Conservation (phyloP, 352 stramenopile genomes). For the Peronospora farinosa region DNA sequence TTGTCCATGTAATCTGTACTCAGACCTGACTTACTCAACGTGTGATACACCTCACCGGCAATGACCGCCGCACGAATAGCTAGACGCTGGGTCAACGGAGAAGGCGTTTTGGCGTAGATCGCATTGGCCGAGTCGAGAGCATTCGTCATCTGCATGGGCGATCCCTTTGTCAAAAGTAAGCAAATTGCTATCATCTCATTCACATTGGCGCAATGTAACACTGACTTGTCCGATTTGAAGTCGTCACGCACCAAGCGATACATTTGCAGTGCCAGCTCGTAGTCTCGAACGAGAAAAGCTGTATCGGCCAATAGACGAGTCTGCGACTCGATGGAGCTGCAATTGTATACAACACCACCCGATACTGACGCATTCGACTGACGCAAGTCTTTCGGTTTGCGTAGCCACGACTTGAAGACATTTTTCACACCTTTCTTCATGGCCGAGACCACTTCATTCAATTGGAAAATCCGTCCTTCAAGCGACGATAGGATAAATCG, state of each 20-base stretch:
- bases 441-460: slow-evolving; percentile 85
- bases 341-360: slow-evolving; percentile 51
- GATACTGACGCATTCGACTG: slow-evolving; percentile 15
- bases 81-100: slow-evolving; percentile 40
- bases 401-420: slow-evolving; percentile 87
- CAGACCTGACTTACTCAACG: slow-evolving; percentile 63
- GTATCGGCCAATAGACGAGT: slow-evolving; percentile 85
- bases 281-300: slow-evolving; percentile 87
- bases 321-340: slow-evolving; percentile 86
- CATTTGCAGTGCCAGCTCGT: slow-evolving; percentile 85
- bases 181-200: slow-evolving; percentile 88
- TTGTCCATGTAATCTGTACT: slow-evolving; percentile 86
- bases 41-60: slow-evolving; percentile 75
- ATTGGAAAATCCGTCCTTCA: slow-evolving; percentile 74
- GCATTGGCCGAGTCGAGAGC: slow-evolving; percentile 59
- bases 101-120: slow-evolving; percentile 58
- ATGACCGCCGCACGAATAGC: slow-evolving; percentile 63
- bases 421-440: slow-evolving; percentile 91
- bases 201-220: slow-evolving; percentile 72
- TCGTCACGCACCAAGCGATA: slow-evolving; percentile 88
- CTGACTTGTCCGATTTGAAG: slow-evolving; percentile 86
- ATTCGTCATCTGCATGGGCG: slow-evolving; percentile 80
- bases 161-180: slow-evolving; percentile 68
- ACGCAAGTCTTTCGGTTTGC: slow-evolving; percentile 79
- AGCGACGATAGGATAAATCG: slow-evolving; percentile 76